Base-by-base conservation (phyloP, 305 asterid genomes). In the Striga hermonthica region DNA sequence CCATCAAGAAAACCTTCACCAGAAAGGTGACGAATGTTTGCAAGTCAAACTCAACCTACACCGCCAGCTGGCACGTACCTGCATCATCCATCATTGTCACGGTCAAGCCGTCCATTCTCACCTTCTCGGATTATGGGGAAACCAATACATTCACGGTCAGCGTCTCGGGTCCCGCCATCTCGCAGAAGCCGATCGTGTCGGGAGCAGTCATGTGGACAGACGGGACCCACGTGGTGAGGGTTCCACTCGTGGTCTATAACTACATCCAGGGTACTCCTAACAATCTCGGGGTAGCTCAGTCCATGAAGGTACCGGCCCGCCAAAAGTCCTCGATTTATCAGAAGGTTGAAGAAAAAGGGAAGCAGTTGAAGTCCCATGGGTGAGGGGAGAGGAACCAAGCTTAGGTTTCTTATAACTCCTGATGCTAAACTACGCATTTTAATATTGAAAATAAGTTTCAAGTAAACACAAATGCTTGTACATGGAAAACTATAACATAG, bases 11-110 rank as follows among this genome's bases (percentile, higher is more conserved):
- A 16, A 69, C 64, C 13, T 86, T 83, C 79, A 71, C 76, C n/a
- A 70, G 87, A 55, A 80, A 68, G 12, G 81, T 80, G 31, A 81
- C 86, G 6, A 80, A 83, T 62, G 86, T 86, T 4, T 89, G 87
- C 5, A 60, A 72, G 28, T 69, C 85, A 63, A 75, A 62, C 68
- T 68, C 87, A 11, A 76, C 67, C 5, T 83, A 86, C 78, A 65
- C 38, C 7, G 82, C 84, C 1, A 63, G 10, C 48, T n/a, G 63
- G 15, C 22, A 48, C 57, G 16, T 64, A 69, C 70, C 77, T 1
- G 56, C 49, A 57, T 16, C 47, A 5, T 11, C 16, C 1, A 9
- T 76, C 36, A 48, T 16, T 11, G 74, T 81, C 16, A 36, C 64
- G 0, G 68, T 83, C 13, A 68, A 78, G 11, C 89, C 89, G 36